phyloP scores from a whole-genome alignment of 164 flowering plant species.

The Tetracentron sinense region DNA sequence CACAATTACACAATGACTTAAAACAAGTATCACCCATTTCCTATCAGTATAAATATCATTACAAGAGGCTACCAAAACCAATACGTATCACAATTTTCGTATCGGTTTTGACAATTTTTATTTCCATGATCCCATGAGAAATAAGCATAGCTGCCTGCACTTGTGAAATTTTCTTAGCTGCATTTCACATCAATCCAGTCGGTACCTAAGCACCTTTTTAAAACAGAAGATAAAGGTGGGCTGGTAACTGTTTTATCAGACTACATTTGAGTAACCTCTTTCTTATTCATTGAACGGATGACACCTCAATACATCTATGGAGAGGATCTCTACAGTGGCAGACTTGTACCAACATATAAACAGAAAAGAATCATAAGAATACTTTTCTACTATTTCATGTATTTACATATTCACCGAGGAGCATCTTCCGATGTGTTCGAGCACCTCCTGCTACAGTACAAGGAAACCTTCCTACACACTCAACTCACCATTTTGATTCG shows the following conservation, averaged over 20 bases:
- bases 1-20: too few relatives aligned
- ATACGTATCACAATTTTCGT: too few relatives aligned
- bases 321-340: not conserved
- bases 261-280: not conserved
- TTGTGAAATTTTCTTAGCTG: too few relatives aligned
- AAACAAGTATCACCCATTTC: too few relatives aligned
- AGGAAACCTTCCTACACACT: constrained; percentile 14
- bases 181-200: too few relatives aligned
- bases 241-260: not conserved
- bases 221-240: not conserved
- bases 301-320: not conserved
- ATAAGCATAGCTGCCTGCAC: too few relatives aligned
- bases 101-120: too few relatives aligned
- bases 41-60: too few relatives aligned
- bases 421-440: constrained; percentile 2
- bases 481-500: constrained; percentile 21
- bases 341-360: constrained; percentile 27
- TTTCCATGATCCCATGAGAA: too few relatives aligned
- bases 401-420: constrained; percentile 28
- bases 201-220: too few relatives aligned
- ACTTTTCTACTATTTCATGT: constrained; percentile 20
- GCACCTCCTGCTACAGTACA: constrained; percentile 13
- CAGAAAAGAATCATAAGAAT: constrained; percentile 49
- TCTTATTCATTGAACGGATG: too few relatives aligned
- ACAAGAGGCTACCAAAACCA: too few relatives aligned